Evolutionary conservation across 495 filamentous ascomycete species (phyloP).

Genomic region (Xylaria curta): DNA sequence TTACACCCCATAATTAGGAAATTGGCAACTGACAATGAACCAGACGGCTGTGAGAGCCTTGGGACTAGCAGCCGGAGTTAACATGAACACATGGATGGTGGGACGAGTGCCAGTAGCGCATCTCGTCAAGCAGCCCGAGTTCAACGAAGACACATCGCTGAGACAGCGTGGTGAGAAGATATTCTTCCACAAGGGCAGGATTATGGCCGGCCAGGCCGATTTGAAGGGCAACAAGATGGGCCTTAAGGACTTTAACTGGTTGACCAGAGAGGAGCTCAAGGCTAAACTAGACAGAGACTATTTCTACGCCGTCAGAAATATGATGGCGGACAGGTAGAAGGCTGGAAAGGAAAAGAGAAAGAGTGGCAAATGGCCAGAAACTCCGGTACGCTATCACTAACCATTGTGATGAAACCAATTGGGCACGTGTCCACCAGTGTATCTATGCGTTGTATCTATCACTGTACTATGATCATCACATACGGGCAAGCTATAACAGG

Average conservation of each 20-base stretch:
- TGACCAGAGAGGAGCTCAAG: conserved; percentile 85
- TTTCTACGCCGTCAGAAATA: conserved; percentile 75
- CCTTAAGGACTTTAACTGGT: conserved; percentile 86
- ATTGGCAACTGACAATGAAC: conserved; percentile 21
- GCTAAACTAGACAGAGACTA: conserved; percentile 67
- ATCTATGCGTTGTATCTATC: conserved; percentile 28
- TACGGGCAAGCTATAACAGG: conserved; percentile 1
- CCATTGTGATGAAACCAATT: conserved; percentile 29
- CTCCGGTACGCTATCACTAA: conserved; percentile 27
- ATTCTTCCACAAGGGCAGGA: conserved; percentile 94
- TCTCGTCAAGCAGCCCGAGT: conserved; percentile 57
- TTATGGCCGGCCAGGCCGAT: conserved; percentile 95
- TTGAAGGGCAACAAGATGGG: conserved; percentile 73
- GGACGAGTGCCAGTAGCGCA: conserved; percentile 90
- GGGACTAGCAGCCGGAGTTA: conserved; percentile 75
- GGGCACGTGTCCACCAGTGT: conserved; percentile 22
- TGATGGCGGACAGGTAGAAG: conserved; percentile 73
- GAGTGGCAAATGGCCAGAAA: conserved; percentile 17
- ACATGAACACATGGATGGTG: conserved; percentile 99
- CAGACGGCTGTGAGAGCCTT: conserved; percentile 85
- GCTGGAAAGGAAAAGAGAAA: neutral
- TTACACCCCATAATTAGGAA: neutral
- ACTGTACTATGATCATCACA: conserved; percentile 27
- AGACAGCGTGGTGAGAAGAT: conserved; percentile 70
- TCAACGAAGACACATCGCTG: conserved; percentile 44